phyloP scores from a whole-genome alignment of 352 stramenopile genomes.

The Sclerospora graminicola region DNA sequence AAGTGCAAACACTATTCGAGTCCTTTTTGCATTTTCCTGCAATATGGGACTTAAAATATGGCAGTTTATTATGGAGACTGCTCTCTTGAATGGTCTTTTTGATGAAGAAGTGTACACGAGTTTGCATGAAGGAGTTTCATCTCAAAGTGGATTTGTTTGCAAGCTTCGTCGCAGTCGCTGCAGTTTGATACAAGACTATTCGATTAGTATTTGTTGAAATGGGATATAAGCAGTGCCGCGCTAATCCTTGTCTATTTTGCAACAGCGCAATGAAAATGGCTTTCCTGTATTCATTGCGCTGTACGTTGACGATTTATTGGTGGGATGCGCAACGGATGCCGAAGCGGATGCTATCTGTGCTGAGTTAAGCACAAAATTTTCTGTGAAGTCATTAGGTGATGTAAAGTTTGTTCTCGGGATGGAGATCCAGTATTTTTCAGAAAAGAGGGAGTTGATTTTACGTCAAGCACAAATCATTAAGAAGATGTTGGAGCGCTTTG shows the following conservation, averaged over 20 bases:
- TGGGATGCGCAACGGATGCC: background rate
- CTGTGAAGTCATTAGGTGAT: slow-evolving; percentile 8
- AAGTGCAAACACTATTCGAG: background rate
- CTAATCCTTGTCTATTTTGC: background rate
- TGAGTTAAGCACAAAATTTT: slow-evolving; percentile 1
- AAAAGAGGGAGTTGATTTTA: background rate
- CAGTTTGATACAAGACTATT: slow-evolving; percentile 21
- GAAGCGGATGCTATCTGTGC: background rate
- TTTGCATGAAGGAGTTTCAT: background rate
- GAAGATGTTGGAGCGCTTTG: slow-evolving; percentile 1
- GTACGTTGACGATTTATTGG: background rate
- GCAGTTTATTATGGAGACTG: background rate
- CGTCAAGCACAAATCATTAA: slow-evolving; percentile 4
- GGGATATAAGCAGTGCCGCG: background rate
- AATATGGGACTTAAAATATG: background rate
- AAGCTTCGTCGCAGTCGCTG: slow-evolving; percentile 11
- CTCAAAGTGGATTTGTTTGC: background rate
- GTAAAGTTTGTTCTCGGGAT: slow-evolving; percentile 5
- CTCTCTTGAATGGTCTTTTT: background rate
- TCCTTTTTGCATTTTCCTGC: background rate
- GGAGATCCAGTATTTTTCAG: slow-evolving; percentile 2
- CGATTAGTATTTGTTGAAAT: slow-evolving; percentile 2
- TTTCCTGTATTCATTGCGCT: background rate
- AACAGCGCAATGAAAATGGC: background rate
- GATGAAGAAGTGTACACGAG: background rate